These are phyloP conservation scores for Trichomonas vaginalis DNA, from an alignment of 208 protist genomes.

Conservation along the genomic window DNA sequence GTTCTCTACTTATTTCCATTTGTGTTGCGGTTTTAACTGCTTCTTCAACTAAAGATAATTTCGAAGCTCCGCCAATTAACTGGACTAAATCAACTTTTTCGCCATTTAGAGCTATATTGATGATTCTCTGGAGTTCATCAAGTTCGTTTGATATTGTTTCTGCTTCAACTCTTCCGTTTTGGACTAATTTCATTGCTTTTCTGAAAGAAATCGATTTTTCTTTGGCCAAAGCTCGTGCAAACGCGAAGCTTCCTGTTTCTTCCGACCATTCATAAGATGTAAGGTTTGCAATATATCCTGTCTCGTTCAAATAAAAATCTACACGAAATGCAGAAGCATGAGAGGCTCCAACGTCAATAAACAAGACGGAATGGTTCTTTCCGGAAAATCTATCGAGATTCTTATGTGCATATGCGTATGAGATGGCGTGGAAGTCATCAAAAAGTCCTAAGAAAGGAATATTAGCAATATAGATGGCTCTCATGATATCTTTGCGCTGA, in stretches of 20 bases:
- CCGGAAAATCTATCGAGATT: not conserved
- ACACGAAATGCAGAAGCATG: not conserved
- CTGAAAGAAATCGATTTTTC: not conserved
- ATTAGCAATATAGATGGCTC: not conserved
- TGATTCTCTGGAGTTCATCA: not conserved
- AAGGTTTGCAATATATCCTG: not conserved
- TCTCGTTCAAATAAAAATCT: not conserved
- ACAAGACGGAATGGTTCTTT: not conserved
- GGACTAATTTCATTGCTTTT: not conserved
- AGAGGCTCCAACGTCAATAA: not conserved
- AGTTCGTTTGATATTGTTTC: not conserved
- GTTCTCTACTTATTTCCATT: not conserved
- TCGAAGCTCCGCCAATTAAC: not conserved
- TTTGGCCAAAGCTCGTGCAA: not conserved
- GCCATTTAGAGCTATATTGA: not conserved
- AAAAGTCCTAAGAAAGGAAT: not conserved
- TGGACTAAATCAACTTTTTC: not conserved
- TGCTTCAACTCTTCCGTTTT: not conserved
- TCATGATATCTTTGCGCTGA: not conserved
- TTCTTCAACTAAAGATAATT: not conserved
- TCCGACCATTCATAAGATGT: not conserved
- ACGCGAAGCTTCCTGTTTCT: not conserved
- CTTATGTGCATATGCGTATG: not conserved
- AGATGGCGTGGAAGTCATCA: not conserved
- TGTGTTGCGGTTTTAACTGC: not conserved